Conservation (phyloP, 306 rosid species). For the Vigna unguiculata region DNA sequence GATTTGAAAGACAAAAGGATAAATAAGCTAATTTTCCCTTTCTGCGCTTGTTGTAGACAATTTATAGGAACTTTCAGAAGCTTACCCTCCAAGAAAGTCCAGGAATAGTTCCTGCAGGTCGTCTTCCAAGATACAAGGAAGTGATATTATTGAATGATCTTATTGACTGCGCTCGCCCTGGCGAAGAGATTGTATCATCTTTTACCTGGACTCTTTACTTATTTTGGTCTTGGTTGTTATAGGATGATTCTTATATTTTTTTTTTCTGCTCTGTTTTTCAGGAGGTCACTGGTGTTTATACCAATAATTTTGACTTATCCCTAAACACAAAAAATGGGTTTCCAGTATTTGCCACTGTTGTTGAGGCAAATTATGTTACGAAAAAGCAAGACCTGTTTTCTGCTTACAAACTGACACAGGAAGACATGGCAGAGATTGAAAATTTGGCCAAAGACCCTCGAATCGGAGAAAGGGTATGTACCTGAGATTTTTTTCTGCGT, state of each 20-base stretch:
- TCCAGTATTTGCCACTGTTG: conserved; percentile 98
- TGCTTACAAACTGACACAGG: conserved; percentile 94
- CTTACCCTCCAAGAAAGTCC: conserved; percentile 99
- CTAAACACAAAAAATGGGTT: conserved; percentile 97
- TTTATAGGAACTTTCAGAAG: conserved; percentile 96
- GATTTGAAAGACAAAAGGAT: not conserved
- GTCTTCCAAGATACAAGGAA: conserved; percentile 98
- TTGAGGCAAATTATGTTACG: conserved; percentile 89
- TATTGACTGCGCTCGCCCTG: conserved; percentile 99
- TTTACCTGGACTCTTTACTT: conserved; percentile 39
- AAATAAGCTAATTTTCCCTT: conserved; percentile 12
- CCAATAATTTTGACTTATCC: conserved; percentile 94
- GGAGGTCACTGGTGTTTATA: conserved; percentile 97
- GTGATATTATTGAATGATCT: conserved; percentile 93
- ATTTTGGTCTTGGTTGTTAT: conserved; percentile 14
- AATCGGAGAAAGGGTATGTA: conserved; percentile 94
- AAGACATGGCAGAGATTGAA: conserved; percentile 89
- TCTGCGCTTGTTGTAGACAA: conserved; percentile 66
- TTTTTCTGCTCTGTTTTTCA: conserved; percentile 49
- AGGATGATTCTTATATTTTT: conserved; percentile 33
- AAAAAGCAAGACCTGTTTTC: conserved; percentile 98
- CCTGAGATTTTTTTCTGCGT: conserved; percentile 5
- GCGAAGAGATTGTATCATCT: conserved; percentile 89
- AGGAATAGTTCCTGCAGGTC: conserved; percentile 98
- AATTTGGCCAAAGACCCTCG: conserved; percentile 88